Conservation (phyloP, 352 stramenopile genomes). For the Albugo laibachii region DNA sequence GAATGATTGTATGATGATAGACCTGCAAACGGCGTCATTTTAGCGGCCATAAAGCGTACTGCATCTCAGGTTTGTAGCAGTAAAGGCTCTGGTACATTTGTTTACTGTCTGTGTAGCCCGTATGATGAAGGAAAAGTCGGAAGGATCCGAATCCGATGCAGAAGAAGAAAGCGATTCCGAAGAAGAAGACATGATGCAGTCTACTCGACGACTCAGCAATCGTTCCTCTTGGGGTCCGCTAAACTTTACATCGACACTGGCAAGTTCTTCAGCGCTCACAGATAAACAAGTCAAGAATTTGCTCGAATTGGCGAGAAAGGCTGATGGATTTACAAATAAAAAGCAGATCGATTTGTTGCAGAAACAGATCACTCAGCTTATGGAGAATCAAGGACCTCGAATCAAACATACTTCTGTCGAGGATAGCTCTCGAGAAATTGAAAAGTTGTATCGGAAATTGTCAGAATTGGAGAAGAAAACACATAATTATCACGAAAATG, state of each 20-base stretch:
- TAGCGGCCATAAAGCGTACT: conserved; percentile 41
- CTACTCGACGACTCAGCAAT: conserved; percentile 5
- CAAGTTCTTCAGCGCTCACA: conserved; percentile 18
- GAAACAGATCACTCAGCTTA: conserved; percentile 54
- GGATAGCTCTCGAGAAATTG: conserved; percentile 21
- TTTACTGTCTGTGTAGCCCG: conserved; percentile 12
- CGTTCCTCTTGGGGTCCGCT: background rate
- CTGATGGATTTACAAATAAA: conserved; percentile 21
- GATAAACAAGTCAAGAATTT: conserved; percentile 43
- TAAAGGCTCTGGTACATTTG: background rate
- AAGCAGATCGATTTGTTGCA: conserved; percentile 35
- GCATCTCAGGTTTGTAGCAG: conserved; percentile 20
- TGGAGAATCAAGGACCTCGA: conserved; percentile 12
- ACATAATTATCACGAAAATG: conserved; percentile 12
- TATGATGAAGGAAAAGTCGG: conserved; percentile 19
- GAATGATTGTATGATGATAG: conserved; percentile 10
- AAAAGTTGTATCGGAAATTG: conserved; percentile 54
- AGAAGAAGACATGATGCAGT: conserved; percentile 21
- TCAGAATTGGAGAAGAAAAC: conserved; percentile 54
- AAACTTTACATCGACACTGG: conserved; percentile 15
- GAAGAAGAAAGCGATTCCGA: conserved; percentile 61
- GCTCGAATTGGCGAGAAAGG: conserved; percentile 33
- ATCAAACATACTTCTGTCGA: conserved; percentile 15
- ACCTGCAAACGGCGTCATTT: conserved; percentile 51
- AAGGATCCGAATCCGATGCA: conserved; percentile 4